Evolutionary conservation across 768 basidiomycete genomes (phyloP).

Genomic region (Termitomyces sp.): DNA sequence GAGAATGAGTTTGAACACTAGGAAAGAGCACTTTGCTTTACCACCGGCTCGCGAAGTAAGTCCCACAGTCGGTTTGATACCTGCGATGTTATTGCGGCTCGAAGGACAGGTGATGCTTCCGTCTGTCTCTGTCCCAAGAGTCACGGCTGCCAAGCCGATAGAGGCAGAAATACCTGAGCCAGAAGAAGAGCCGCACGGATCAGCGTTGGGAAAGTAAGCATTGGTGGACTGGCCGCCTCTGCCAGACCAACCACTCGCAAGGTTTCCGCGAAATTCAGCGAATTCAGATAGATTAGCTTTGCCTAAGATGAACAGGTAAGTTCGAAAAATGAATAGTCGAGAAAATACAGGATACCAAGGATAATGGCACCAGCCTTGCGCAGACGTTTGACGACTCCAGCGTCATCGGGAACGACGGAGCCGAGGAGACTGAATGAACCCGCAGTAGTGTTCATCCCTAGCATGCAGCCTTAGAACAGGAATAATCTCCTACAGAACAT

Average conservation of each 20-base stretch:
- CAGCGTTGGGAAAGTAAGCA: conserved; percentile 46
- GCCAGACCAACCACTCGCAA: conserved; percentile 50
- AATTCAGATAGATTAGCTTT: conserved; percentile 53
- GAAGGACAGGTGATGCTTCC: conserved; percentile 55
- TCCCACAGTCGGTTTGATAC: conserved; percentile 60
- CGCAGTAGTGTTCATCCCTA: conserved; percentile 45
- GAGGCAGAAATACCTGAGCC: conserved; percentile 53
- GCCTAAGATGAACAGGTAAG: conserved; percentile 23
- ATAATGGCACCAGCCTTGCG: conserved; percentile 42
- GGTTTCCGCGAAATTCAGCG: conserved; percentile 4
- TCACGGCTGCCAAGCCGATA: conserved; percentile 46
- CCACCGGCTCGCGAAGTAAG: conserved; percentile 59
- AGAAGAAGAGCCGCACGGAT: conserved; percentile 56
- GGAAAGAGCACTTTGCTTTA: conserved; percentile 13
- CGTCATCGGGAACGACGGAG: conserved; percentile 42
- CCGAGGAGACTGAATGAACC: conserved; percentile 40
- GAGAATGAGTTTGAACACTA: background rate
- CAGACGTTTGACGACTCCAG: conserved; percentile 40
- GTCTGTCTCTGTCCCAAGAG: conserved; percentile 48
- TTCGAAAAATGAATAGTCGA: background rate
- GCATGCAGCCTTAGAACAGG: background rate
- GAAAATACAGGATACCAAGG: conserved; percentile 25
- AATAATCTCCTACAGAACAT: background rate
- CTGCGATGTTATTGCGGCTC: conserved; percentile 49
- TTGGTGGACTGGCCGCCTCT: conserved; percentile 48